Base-by-base conservation (phyloP, 2,329 filamentous ascomycete genomes). In the Aspergillus sp. region DNA sequence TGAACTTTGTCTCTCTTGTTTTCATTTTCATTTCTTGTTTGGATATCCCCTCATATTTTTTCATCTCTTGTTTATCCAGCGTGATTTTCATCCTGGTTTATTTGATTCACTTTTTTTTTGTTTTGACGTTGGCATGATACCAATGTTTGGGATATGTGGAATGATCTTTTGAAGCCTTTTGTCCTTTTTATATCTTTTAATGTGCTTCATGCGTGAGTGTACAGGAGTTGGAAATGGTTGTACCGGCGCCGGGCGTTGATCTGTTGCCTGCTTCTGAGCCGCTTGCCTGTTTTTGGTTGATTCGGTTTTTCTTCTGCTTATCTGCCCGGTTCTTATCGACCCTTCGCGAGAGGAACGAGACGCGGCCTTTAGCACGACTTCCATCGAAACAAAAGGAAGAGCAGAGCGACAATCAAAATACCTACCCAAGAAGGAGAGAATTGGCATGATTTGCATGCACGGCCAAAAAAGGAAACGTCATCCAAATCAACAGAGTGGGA, bases 61-160 rank as follows among this genome's bases (percentile, higher is more conserved):
- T 20, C 22, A 24, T 24, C 45, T 46, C 7, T 31, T 58, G 46
- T 29, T 52, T 52, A 52, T 54, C 50, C 49, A 60, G 57, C 54
- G 61, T 56, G 59, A 57, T 24, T 42, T 47, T 24, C 45, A 20
- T 47, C 18, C 18, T 47, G 18, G 45, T 52, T 45, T 32, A 50
- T 59, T 59, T 60, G 57, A 49, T 47, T 24, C 22, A 53, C 20
- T 55, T 57, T 54, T 46, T 50, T n/a, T 57, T 58, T 54, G 49
- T 49, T 64, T 61, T 63, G 56, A 63, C 61, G 61, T 61, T 61
- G 63, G 56, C 63, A 69, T 68, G 67, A 69, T 69, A 69, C 66
- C 65, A 69, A 65, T 58, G 60, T 63, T 63, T 65, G 59, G 62
- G 62, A 66, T 68, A 65, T 60, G 65, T 65, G 66, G 62, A 64